These are phyloP conservation scores for Paraglomus brasilianum DNA, from an alignment of 192 early-diverging fungal genomes.

Conservation along the genomic window DNA sequence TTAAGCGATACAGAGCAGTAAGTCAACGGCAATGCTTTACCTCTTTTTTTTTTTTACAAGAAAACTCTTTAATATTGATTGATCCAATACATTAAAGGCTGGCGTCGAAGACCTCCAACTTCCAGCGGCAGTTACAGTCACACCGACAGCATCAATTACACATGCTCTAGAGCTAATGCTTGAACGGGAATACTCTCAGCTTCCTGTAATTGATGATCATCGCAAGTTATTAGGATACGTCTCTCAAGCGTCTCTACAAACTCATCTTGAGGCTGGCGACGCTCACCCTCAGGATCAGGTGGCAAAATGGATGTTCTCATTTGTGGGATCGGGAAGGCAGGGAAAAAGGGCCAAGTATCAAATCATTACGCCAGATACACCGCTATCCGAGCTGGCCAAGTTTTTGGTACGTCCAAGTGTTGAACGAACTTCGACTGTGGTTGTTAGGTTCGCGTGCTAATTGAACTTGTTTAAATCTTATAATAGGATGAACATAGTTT, in stretches of 20 bases:
- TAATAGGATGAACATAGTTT: slow-evolving; percentile 77
- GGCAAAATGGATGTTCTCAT: slow-evolving; percentile 65
- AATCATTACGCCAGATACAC: slow-evolving; percentile 77
- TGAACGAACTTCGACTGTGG: no score
- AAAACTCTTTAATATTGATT: not conserved
- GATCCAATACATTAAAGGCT: slow-evolving; percentile 38
- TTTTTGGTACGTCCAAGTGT: no score
- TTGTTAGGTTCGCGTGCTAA: no score
- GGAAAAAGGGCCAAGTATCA: slow-evolving; percentile 51
- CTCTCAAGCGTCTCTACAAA: slow-evolving; percentile 62
- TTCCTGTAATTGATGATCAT: slow-evolving; percentile 69
- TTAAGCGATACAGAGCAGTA: slow-evolving; percentile 68
- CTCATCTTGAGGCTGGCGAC: slow-evolving; percentile 51
- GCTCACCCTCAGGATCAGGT: slow-evolving; percentile 52
- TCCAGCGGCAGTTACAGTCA: slow-evolving; percentile 72
- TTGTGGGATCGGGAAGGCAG: slow-evolving; percentile 38
- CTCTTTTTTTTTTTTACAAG: slow-evolving; percentile 11
- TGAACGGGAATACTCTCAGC: slow-evolving; percentile 83
- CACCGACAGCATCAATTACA: slow-evolving; percentile 53
- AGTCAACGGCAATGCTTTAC: not conserved
- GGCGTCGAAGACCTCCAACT: slow-evolving; percentile 84
- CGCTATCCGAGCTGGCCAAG: slow-evolving; percentile 70
- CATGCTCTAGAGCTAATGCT: slow-evolving; percentile 75
- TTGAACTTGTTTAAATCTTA: no score
- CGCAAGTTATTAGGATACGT: slow-evolving; percentile 76